A percentile compares a stretch with the other conserved stretches of the same genome.
Evolutionary conservation across 2,329 filamentous ascomycete species (phyloP).

Genomic region (Claviceps cyperi): DNA sequence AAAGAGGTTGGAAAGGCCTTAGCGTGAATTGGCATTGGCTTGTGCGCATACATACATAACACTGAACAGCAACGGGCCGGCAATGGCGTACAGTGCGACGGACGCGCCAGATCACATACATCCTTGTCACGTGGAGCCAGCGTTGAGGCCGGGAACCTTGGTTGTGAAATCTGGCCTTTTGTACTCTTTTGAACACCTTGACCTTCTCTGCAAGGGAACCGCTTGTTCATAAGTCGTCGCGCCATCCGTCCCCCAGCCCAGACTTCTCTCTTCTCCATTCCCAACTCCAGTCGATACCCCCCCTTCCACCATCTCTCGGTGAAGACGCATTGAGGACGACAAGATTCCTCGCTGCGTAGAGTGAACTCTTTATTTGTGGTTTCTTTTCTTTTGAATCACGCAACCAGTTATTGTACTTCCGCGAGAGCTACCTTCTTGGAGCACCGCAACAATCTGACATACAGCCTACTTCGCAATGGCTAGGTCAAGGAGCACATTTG

Average conservation of each 20-base stretch:
- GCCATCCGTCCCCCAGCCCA: slow-evolving; percentile 13
- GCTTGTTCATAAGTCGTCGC: slow-evolving; percentile 22
- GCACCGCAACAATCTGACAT: slow-evolving; percentile 9
- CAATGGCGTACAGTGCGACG: slow-evolving; percentile 2
- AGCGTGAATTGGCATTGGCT: background rate
- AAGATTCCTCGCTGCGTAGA: slow-evolving; percentile 14
- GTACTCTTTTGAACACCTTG: slow-evolving; percentile 29
- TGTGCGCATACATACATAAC: too few species aligned
- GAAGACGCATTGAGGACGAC: slow-evolving; percentile 17
- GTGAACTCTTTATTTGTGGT: slow-evolving; percentile 10
- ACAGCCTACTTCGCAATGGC: slow-evolving; percentile 26
- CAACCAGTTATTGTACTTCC: slow-evolving; percentile 10
- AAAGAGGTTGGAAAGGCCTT: background rate
- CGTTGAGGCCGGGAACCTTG: slow-evolving; percentile 6
- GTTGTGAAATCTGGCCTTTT: slow-evolving; percentile 36
- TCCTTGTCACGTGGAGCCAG: slow-evolving; percentile 18
- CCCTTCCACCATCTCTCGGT: slow-evolving; percentile 9
- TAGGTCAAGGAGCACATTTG: slow-evolving; percentile 52
- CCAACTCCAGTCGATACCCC: slow-evolving; percentile 16
- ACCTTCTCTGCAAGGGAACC: slow-evolving; percentile 19
- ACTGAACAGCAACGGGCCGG: background rate
- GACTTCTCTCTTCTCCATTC: slow-evolving; percentile 10
- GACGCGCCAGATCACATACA: background rate
- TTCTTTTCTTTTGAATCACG: slow-evolving; percentile 11
- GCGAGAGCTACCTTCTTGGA: background rate